Evolutionary conservation across 768 basidiomycete species (phyloP), one percentile per base, ranked within the genome.

Genomic region (Neoboletus subvelutipes): DNA sequence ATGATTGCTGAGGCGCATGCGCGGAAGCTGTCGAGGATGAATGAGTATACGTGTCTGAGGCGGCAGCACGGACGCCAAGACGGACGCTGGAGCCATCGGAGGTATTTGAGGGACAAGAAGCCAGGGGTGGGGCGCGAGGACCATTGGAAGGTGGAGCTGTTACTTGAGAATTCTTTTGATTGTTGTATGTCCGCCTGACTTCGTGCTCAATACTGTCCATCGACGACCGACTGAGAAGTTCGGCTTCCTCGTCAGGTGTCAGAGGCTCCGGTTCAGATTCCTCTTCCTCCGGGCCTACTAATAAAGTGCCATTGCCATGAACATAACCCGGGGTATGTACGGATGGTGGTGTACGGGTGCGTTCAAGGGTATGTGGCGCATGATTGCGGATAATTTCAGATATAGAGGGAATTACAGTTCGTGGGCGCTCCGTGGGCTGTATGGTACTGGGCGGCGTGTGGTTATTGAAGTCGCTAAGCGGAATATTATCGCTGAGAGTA

Each of bases 151-250:
- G 76, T 29, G 77, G 73, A 29, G 73, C 64, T 20, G 58, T 64
- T 18, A 67, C 60, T 65, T 54, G 61, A 1, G 67, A 71, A 50
- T 67, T 68, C 51, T 64, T 67, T 68, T 90, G 86, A 48, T 80
- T 82, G 58, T 82, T 83, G 59, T 91, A 75, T 11, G 88, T 92
- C 54, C 76, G 82, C 56, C 79, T 81, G 33, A 91, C 84, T 77
- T 94, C 92, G 64, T 90, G 86, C 22, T 91, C 89, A 28, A 94
- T 85, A 57, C 90, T 92, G 70, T 94, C 92, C 60, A 92, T 83
- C 18, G 91, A 93, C 22, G 92, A 93, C n/a, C 88, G 83, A 40
- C 87, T 86, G 49, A 90, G 61, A 46, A 87, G 65, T 45, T 89
- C 88, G 2, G 77, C 75, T 58, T 88, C 87, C 57, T 86, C 86